Evolutionary conservation across 306 rosid species (phyloP).

Genomic region (Corylus avellana): DNA sequence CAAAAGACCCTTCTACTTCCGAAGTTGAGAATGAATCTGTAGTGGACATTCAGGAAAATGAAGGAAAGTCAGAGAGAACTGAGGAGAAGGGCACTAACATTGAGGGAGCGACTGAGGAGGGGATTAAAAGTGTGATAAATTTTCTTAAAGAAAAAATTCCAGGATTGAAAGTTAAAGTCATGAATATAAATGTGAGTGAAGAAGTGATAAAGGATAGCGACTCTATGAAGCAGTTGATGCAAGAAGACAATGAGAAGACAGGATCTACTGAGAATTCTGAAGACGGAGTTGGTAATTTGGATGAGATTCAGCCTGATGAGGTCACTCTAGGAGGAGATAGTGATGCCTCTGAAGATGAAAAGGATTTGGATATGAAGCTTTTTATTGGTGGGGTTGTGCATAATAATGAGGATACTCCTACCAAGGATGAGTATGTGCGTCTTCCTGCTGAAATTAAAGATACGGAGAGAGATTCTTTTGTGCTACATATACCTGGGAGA

Average conservation of each 20-base stretch:
- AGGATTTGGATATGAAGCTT: conserved; percentile 84
- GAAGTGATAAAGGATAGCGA: conserved; percentile 63
- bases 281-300: conserved; percentile 59
- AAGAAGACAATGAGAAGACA: conserved; percentile 55
- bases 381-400: conserved; percentile 90
- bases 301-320: conserved; percentile 68
- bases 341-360: conserved; percentile 62
- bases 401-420: conserved; percentile 67
- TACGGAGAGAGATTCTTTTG: conserved; percentile 78
- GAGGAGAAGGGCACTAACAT: conserved; percentile 66
- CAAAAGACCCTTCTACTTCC: conserved; percentile 56
- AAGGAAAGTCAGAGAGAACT: conserved; percentile 56
- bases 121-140: conserved; percentile 86
- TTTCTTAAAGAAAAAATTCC: conserved; percentile 95
- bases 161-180: conserved; percentile 85
- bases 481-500: conserved; percentile 71
- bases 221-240: conserved; percentile 70
- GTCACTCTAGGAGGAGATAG: conserved; percentile 59
- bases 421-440: conserved; percentile 72
- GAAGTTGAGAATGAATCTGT: conserved; percentile 57
- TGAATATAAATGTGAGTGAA: conserved; percentile 65
- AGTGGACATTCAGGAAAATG: conserved; percentile 56
- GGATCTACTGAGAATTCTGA: conserved; percentile 61
- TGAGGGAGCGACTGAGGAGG: conserved; percentile 89
- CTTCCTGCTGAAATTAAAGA: conserved; percentile 86